Conservation (phyloP, 306 rosid genomes). For the Cicer judaicum region DNA sequence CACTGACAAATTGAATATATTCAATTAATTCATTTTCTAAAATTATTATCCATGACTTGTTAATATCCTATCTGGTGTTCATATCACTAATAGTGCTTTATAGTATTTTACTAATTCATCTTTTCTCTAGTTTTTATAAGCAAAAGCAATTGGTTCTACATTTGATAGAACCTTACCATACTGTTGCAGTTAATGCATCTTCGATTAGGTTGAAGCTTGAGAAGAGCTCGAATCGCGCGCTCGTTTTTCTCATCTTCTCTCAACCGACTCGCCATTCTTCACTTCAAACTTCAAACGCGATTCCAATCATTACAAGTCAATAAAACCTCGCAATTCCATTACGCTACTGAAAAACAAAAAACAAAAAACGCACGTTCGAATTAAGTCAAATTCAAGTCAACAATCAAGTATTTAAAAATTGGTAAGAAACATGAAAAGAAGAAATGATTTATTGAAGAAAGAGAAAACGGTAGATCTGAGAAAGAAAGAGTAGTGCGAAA, state of each 20-base stretch:
- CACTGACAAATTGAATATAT: too few relatives aligned
- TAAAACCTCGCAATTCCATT: background rate
- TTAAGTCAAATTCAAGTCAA: constrained; percentile 21
- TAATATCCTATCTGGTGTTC: too few relatives aligned
- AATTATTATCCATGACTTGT: too few relatives aligned
- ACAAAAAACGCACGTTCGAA: background rate
- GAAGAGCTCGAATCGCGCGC: constrained; percentile 85
- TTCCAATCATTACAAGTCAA: constrained; percentile 27
- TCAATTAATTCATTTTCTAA: too few relatives aligned
- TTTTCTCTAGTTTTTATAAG: background rate
- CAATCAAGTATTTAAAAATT: constrained; percentile 2
- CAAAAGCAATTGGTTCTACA: background rate
- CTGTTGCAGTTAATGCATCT: constrained; percentile 94
- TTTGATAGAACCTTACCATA: constrained; percentile 53
- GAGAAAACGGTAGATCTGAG: constrained; percentile 54
- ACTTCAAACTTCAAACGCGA: constrained; percentile 42
- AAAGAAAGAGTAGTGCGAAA: background rate
- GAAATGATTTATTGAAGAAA: constrained; percentile 15
- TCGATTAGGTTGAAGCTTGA: constrained; percentile 76
- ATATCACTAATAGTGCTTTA: too few relatives aligned
- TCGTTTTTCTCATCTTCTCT: constrained; percentile 93
- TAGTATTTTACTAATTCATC: too few relatives aligned
- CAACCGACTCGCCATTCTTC: constrained; percentile 72
- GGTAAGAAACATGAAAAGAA: background rate
- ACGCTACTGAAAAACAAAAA: background rate